Evolutionary conservation across 306 rosid genomes (phyloP), one percentile per base, ranked within the genome.

Genomic region (Cucurbita pepo): DNA sequence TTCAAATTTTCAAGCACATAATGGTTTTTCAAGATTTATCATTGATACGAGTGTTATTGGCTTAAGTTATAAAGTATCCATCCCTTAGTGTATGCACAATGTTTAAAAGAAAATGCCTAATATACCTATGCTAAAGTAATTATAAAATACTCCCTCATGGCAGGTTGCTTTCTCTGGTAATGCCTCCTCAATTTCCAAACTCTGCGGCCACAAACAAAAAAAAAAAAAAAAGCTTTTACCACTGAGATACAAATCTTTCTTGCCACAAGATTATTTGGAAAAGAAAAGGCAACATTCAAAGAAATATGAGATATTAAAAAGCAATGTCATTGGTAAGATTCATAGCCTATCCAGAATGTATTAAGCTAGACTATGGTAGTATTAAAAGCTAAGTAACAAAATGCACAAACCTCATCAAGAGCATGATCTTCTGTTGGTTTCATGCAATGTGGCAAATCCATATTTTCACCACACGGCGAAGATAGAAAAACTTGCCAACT

Each of bases 91-190:
- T 37, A 52, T 53, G 61, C 48, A 53, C 43, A 53, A 71, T 34
- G 12, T 41, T 40, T 56, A 53, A 7, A 55, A 19, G 11, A 2
- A 56, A 47, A 69, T 50, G 59, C 58, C 6, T 73, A 50, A 73
- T 76, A 75, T 89, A 95, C 99, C 99, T 83, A 95, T 84, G 79
- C 99, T 95, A 80, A 86, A 91, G 85, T 95, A 95, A 81, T 91
- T 95, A 79, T 95, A 95, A 88, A 89, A 88, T 72, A 91, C 96
- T 81, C 99, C 99, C 78, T 89, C 89, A 10, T 89, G 83, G 82
- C 87, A 84, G 43, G 69, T 60, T 73, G 76, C 67, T 85, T 87
- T 88, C 82, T 95, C 91, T 58, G 97, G 84, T 72, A 86, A 73
- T 51, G 69, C 82, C 79, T 94, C 95, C 79, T 85, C 86, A 22